Base-by-base conservation (phyloP, 768 basidiomycete genomes). In the Butyriboletus loyo region DNA sequence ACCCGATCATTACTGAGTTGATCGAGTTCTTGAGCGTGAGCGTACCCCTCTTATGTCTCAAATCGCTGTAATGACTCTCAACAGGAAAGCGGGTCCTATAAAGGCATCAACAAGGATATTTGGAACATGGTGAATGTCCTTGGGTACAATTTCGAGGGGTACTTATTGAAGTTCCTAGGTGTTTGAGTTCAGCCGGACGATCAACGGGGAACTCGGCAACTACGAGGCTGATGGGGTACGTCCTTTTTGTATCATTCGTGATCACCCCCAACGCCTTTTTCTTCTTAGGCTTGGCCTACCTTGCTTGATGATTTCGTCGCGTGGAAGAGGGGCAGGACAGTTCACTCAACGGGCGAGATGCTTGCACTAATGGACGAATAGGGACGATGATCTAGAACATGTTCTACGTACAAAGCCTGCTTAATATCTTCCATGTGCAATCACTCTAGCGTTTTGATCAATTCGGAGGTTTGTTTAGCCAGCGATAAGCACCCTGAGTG, bases 41-140 rank as follows among this genome's bases (percentile, higher is more conserved):
- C 8, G 77, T 69, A 5, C 14, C 2, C 30, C 4, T 22, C 21
- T 34, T 34, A 15, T 27, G 41, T 36, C 38, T 49, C 37, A 30
- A 32, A 5, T 27, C 35, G 28, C 28, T 28, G 21, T 41, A 11
- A 42, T 37, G 8, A 45, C 24, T 9, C 14, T 34, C 11, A 34
- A 48, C 50, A 76, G 72, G 72, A 81, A 46, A 75, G 69, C 54
- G 80, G 77, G 7, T 77, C 73, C 4, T 90, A 89, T 70, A 91
- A 85, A 63, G 87, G 85, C 0, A 82, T 84, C 14, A 92, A 90
- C 68, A 89, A 89, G 63, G 91, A 94, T 69, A 71, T 92, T 9
- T 94, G 91, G 91, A 80, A 70, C 51, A 92, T 92, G 90, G 89
- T 87, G 54, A 14, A 77, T 72, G 30, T 31, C 24, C 24, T 50